Conservation (phyloP, 169 alveolate species). For the Plasmodium fragile region DNA sequence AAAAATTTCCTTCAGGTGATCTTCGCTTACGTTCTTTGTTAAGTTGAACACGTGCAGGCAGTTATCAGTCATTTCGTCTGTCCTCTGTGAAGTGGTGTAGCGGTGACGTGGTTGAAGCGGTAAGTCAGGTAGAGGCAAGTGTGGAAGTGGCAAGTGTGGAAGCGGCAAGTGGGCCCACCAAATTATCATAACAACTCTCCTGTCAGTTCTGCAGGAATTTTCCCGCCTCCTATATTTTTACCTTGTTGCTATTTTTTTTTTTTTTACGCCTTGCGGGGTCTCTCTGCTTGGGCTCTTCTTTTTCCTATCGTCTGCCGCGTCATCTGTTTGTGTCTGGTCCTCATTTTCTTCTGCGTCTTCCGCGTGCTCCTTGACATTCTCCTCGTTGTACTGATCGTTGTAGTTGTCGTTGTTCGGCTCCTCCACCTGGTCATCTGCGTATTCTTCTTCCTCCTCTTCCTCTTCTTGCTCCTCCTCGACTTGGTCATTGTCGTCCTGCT, state of each 20-base stretch:
- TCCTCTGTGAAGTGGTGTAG: not conserved
- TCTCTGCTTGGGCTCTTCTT: not conserved
- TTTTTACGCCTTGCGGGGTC: not conserved
- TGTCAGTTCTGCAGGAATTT: not conserved
- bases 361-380: not conserved
- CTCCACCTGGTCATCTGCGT: not conserved
- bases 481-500: not conserved
- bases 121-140: too few relatives aligned
- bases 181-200: not conserved
- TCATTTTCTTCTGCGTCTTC: not conserved
- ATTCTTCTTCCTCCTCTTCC: not conserved
- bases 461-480: not conserved
- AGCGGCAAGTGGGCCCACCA: not conserved
- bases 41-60: slow-evolving; percentile 27
- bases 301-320: not conserved
- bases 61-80: slow-evolving; percentile 23
- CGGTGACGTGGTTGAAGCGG: too few relatives aligned
- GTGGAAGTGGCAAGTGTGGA: not conserved
- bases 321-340: not conserved
- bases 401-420: too few relatives aligned
- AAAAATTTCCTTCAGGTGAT: slow-evolving; percentile 58
- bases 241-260: not conserved
- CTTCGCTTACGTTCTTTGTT: slow-evolving; percentile 40
- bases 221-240: not conserved
- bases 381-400: not conserved